Conservation (phyloP, 768 basidiomycete genomes). For the Boletus edulis region DNA sequence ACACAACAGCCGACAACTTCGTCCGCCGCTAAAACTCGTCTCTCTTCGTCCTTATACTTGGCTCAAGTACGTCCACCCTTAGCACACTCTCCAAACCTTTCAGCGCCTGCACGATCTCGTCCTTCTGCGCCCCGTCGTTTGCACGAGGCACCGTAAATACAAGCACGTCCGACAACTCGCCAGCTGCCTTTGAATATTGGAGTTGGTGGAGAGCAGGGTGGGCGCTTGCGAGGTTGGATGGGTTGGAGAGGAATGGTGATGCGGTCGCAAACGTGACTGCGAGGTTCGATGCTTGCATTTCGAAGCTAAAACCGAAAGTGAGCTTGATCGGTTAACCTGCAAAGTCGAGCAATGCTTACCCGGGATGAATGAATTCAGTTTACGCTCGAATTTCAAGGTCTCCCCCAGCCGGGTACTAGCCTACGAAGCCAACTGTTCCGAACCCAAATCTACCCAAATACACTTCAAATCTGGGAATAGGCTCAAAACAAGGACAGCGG, state of each 20-base stretch:
- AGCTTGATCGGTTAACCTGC: not conserved
- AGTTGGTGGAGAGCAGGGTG: slow-evolving; percentile 21
- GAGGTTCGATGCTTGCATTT: slow-evolving; percentile 15
- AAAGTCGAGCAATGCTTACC: not conserved
- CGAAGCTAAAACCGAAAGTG: not conserved
- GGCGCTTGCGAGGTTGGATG: slow-evolving; percentile 17
- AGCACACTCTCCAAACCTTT: slow-evolving; percentile 16
- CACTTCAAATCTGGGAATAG: no score
- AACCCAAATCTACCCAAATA: no score
- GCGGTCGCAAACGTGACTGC: slow-evolving; percentile 28
- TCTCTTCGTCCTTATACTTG: slow-evolving; percentile 22
- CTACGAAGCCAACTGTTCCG: no score
- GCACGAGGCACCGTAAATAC: slow-evolving; percentile 13
- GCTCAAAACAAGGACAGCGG: no score
- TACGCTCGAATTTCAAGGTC: no score
- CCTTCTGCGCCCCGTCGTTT: not conserved
- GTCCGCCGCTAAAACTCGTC: slow-evolving; percentile 21
- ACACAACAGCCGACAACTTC: no score
- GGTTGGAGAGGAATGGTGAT: slow-evolving; percentile 24
- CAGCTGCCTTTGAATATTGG: slow-evolving; percentile 21
- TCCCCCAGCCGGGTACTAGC: no score
- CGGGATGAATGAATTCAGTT: no score
- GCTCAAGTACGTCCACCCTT: slow-evolving; percentile 24
- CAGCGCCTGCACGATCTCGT: slow-evolving; percentile 16
- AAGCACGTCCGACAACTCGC: slow-evolving; percentile 22